Conservation (phyloP, 23 red algal species). For the Gracilaria caudata region DNA sequence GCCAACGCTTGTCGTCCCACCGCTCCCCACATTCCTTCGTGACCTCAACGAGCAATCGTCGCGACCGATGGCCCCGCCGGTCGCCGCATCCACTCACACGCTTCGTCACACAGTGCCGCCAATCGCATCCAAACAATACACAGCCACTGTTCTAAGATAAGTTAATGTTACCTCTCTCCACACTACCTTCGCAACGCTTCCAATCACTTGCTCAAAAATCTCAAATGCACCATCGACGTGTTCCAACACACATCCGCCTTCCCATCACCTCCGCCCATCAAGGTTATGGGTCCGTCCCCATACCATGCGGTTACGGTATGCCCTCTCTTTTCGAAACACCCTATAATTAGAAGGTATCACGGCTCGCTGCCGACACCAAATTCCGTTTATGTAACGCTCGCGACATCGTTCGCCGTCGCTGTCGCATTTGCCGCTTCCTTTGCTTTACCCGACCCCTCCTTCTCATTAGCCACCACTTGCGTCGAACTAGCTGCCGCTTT, state of each 20-base stretch:
- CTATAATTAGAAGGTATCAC: background rate
- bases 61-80: background rate
- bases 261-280: no score
- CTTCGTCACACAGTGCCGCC: background rate
- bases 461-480: background rate
- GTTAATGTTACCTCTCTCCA: no score
- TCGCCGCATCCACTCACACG: background rate
- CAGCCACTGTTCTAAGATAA: no score
- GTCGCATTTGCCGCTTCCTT: constrained; percentile 9
- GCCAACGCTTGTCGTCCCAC: background rate
- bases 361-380: background rate
- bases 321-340: background rate
- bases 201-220: background rate
- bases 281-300: no score
- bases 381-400: constrained; percentile 10
- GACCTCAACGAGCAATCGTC: background rate
- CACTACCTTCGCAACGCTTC: background rate
- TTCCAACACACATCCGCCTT: no score
- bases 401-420: background rate
- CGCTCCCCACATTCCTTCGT: background rate
- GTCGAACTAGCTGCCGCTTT: background rate
- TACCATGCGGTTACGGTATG: no score
- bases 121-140: background rate
- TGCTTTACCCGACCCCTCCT: background rate
- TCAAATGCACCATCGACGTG: no score